Evolutionary conservation across 208 protist species (phyloP).

Genomic region (Crithidia sp.): DNA sequence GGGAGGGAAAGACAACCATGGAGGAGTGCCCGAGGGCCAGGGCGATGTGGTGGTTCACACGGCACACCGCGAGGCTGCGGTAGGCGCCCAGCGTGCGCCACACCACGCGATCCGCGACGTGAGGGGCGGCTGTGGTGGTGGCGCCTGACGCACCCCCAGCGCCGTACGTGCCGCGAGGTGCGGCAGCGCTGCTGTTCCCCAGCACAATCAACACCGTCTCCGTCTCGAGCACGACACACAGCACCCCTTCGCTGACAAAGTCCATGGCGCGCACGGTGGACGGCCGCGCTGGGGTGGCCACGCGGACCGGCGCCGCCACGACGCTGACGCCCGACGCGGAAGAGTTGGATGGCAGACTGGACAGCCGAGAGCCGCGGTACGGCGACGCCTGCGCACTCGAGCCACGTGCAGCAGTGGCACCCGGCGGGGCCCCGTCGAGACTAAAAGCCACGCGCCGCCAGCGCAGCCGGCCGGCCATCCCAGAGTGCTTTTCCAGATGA

Average conservation of each 20-base stretch:
- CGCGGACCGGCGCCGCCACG: conserved; percentile 18
- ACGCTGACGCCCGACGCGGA: not conserved
- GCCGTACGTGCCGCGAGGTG: not conserved
- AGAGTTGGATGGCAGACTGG: not conserved
- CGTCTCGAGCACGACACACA: conserved; percentile 47
- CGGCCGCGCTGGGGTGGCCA: conserved; percentile 6
- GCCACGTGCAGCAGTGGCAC: not conserved
- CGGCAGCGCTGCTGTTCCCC: conserved; percentile 13
- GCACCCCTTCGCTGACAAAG: conserved; percentile 43
- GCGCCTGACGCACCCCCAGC: not conserved
- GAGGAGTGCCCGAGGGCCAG: conserved; percentile 54
- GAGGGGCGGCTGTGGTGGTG: not conserved
- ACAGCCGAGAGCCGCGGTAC: not conserved
- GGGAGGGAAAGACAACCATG: conserved; percentile 70
- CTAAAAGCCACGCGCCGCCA: conserved; percentile 23
- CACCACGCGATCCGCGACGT: conserved; percentile 39
- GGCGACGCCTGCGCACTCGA: not conserved
- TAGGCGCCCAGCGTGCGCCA: conserved; percentile 77
- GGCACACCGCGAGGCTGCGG: conserved; percentile 66
- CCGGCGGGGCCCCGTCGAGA: not conserved
- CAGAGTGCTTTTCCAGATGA: not conserved
- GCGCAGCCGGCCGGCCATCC: conserved; percentile 22
- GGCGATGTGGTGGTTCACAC: conserved; percentile 65
- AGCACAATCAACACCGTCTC: conserved; percentile 51
- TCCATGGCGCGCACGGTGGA: conserved; percentile 34